Evolutionary conservation across 371 early-diverging fungal species (phyloP).

Genomic region (Mortierella sp.): DNA sequence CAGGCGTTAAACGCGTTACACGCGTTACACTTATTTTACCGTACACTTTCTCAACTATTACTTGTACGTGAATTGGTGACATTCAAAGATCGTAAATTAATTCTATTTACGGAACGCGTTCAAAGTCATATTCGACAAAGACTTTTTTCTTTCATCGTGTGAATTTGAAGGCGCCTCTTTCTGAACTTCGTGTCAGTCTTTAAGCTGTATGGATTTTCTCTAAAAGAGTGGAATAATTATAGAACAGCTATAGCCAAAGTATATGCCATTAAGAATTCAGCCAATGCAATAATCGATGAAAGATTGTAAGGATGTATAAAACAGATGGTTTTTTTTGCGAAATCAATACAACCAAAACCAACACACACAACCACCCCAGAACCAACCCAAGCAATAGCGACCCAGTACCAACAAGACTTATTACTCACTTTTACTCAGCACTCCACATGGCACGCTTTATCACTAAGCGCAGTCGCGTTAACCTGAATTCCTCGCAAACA

Average conservation of each 20-base stretch:
- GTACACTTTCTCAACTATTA: too few species aligned
- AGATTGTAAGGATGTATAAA: background rate
- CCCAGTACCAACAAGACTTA: background rate
- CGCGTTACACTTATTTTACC: too few species aligned
- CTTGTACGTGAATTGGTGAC: too few species aligned
- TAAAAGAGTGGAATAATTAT: too few species aligned
- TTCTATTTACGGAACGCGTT: too few species aligned
- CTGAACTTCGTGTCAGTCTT: too few species aligned
- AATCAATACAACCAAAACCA: background rate
- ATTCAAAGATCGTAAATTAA: too few species aligned
- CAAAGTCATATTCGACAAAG: background rate
- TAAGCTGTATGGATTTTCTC: too few species aligned
- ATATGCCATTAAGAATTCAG: too few species aligned
- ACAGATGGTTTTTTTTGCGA: background rate
- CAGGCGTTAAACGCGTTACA: too few species aligned
- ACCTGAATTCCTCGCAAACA: background rate
- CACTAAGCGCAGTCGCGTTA: background rate
- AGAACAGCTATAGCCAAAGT: background rate
- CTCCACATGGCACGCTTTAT: conserved; percentile 1
- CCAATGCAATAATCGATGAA: background rate
- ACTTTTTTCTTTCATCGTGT: background rate
- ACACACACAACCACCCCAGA: background rate
- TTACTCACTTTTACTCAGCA: background rate
- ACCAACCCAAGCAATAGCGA: too few species aligned
- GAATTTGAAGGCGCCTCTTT: too few species aligned